phyloP scores from a whole-genome alignment of 495 filamentous ascomycete genomes.

The Lasiosphaeris hirsuta region DNA sequence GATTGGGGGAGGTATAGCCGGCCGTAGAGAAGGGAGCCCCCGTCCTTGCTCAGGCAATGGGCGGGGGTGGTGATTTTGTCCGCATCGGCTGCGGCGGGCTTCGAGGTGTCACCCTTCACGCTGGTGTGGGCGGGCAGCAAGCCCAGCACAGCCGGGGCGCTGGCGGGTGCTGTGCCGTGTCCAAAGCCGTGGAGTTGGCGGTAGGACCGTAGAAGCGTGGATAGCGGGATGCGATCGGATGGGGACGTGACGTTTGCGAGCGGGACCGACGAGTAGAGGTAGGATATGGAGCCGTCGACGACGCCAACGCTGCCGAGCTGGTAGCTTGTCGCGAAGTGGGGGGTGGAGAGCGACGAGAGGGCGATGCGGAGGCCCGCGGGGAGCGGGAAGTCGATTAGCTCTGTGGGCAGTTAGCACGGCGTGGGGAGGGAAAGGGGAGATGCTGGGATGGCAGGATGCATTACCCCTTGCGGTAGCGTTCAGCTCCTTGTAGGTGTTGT shows the following conservation, averaged over 20 bases:
- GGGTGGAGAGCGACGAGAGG: slow-evolving; percentile 84
- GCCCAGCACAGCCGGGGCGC: not conserved
- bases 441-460: too few species aligned
- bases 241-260: slow-evolving; percentile 50
- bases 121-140: not conserved
- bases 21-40: slow-evolving; percentile 72
- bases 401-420: slow-evolving; percentile 36
- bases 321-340: slow-evolving; percentile 90
- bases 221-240: slow-evolving; percentile 45
- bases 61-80: not conserved
- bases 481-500: slow-evolving; percentile 88
- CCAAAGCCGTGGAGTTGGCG: slow-evolving; percentile 40
- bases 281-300: slow-evolving; percentile 88
- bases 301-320: slow-evolving; percentile 77
- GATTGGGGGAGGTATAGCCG: slow-evolving; percentile 81
- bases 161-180: slow-evolving; percentile 24
- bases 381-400: slow-evolving; percentile 78
- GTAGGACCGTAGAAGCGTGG: slow-evolving; percentile 46
- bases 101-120: not conserved
- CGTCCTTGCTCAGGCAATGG: slow-evolving; percentile 1
- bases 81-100: not conserved
- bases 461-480: slow-evolving; percentile 84
- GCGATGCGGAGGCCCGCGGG: slow-evolving; percentile 76
- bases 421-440: not conserved
- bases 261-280: slow-evolving; percentile 80